phyloP scores from a whole-genome alignment of 2,329 filamentous ascomycete species.

The Colletotrichum zoysiae region DNA sequence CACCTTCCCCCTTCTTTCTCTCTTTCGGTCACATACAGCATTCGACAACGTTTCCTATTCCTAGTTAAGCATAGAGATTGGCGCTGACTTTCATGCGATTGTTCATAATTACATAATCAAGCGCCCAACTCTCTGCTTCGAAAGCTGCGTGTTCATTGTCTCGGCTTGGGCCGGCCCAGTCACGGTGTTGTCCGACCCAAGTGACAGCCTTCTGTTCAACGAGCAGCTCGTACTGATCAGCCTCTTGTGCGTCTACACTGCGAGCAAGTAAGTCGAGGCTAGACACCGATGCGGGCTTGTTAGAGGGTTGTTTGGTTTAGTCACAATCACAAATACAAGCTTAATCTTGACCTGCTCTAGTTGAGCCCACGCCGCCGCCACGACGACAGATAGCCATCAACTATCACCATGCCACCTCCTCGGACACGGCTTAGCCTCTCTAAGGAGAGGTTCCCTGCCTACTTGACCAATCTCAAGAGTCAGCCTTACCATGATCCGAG shows the following conservation, averaged over 20 bases:
- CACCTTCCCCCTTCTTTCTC: not conserved
- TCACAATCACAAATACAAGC: not conserved
- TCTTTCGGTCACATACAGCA: not conserved
- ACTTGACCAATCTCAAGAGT: conserved; percentile 77
- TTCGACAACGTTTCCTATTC: conserved; percentile 7
- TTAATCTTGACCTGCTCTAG: not conserved
- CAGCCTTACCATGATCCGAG: conserved; percentile 77
- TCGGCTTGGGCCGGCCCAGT: not conserved
- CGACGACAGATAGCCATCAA: not conserved
- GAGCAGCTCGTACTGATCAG: not conserved
- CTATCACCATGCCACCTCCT: conserved; percentile 23
- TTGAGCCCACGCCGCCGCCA: conserved; percentile 53
- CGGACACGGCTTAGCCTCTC: conserved; percentile 65
- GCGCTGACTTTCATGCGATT: not conserved
- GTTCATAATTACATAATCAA: not conserved
- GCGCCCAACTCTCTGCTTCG: not conserved
- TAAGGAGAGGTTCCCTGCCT: conserved; percentile 76
- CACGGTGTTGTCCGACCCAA: not conserved
- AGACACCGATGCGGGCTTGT: not conserved
- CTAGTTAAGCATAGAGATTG: not conserved
- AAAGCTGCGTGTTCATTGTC: not conserved
- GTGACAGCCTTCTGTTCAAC: not conserved
- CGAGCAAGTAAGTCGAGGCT: not conserved
- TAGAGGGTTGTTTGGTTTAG: not conserved
- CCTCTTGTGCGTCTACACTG: not conserved